Conservation (phyloP, 2,329 filamentous ascomycete species). For the Fusarium sterilihyphosum region DNA sequence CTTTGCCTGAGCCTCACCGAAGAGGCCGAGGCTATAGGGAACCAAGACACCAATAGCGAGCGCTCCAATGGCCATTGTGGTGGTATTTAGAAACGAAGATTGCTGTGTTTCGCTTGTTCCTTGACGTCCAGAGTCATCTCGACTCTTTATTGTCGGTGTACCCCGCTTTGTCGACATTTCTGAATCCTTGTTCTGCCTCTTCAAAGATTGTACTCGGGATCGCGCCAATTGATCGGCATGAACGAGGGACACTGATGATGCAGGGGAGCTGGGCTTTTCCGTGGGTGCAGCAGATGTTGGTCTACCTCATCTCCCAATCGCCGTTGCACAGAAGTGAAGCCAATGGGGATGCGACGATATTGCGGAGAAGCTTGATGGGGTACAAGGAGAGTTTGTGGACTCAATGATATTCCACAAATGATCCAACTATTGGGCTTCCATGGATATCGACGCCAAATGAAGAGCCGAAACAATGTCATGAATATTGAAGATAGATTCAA, state of each 20-base stretch:
- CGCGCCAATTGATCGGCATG: background rate
- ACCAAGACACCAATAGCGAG: background rate
- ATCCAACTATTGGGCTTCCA: background rate
- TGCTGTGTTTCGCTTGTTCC: background rate
- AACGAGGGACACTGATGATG: background rate
- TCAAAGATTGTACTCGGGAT: background rate
- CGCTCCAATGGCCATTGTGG: background rate
- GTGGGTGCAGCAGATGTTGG: background rate
- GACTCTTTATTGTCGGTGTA: background rate
- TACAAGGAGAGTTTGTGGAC: background rate
- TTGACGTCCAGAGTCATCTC: background rate
- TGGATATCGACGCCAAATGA: background rate
- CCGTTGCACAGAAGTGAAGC: background rate
- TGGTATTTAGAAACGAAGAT: background rate
- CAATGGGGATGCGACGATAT: background rate
- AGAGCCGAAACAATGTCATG: background rate
- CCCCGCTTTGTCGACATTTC: constrained; percentile 22
- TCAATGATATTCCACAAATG: background rate
- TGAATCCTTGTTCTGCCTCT: background rate
- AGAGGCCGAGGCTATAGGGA: background rate
- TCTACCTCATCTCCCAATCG: background rate
- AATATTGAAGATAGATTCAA: background rate
- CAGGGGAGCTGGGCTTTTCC: background rate
- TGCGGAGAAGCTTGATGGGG: background rate
- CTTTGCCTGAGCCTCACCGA: background rate